A percentile compares a stretch with the other conserved stretches of the same genome.
Conservation (phyloP, 768 basidiomycete species). For the Tephrocybe sp. region DNA sequence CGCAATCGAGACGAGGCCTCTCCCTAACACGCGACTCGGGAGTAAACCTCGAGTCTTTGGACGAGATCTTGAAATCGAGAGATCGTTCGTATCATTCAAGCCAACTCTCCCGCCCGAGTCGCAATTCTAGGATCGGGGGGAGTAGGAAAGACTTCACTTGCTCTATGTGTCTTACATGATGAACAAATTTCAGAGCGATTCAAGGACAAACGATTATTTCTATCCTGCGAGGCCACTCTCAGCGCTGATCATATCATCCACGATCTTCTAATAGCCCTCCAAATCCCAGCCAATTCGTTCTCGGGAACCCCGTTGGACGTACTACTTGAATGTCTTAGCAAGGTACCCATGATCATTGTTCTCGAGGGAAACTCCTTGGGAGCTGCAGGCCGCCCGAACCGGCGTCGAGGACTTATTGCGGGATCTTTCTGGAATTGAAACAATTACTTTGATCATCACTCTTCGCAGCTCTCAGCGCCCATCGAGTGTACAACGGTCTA, state of each 20-base stretch:
- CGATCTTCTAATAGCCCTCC: slow-evolving; percentile 21
- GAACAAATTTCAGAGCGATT: slow-evolving; percentile 17
- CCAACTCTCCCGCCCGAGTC: slow-evolving; percentile 13
- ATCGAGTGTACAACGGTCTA: slow-evolving; percentile 22
- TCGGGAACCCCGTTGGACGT: slow-evolving; percentile 15
- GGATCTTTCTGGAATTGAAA: slow-evolving; percentile 19
- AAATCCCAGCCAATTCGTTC: slow-evolving; percentile 13
- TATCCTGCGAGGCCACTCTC: slow-evolving; percentile 29
- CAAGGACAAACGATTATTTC: slow-evolving; percentile 21
- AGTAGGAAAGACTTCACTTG: slow-evolving; percentile 34
- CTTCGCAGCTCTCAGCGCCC: slow-evolving; percentile 31
- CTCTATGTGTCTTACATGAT: slow-evolving; percentile 26
- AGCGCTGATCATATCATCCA: slow-evolving; percentile 22
- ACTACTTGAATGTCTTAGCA: slow-evolving; percentile 15
- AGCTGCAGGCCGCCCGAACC: slow-evolving; percentile 20
- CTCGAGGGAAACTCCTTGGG: slow-evolving; percentile 35
- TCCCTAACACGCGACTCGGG: slow-evolving; percentile 7
- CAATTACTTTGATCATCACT: slow-evolving; percentile 26
- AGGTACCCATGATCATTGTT: slow-evolving; percentile 20
- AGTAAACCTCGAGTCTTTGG: slow-evolving; percentile 27
- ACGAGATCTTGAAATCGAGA: slow-evolving; percentile 22
- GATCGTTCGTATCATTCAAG: slow-evolving; percentile 18
- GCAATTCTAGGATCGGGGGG: slow-evolving; percentile 33
- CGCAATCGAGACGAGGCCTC: too few relatives aligned
- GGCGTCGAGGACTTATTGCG: slow-evolving; percentile 24